Base-by-base conservation (phyloP, 768 basidiomycete species). In the Clitopilus passeckerianus region DNA sequence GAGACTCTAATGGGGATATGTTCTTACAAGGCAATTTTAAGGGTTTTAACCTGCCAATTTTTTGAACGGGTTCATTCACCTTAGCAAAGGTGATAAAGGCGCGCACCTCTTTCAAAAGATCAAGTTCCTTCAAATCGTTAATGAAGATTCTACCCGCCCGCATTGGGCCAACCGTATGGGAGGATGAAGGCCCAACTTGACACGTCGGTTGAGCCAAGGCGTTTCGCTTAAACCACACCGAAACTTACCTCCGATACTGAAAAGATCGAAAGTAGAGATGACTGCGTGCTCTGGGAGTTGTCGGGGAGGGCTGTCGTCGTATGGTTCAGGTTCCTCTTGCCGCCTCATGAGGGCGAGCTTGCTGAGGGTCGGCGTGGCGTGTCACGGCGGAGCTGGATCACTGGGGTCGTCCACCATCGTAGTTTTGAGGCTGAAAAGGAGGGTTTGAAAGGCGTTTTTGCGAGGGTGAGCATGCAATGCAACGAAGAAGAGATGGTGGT, bases 201-300 rank as follows among this genome's bases (percentile, higher is more conserved):
- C 15, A 50, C 8, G 30, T 50, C 20, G 46, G 16, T 18, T 58
- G 56, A 59, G 59, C 61, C 54, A 55, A 59, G 24, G 41, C 43
- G 46, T 2, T 9, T 50, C 46, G 46, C 46, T 50, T 50, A 50
- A 18, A 18, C 34, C 35, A 24, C 35, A 44, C 37, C 18, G 52
- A 53, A 34, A 70, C 85, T 63, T 64, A 89, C 90, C 91, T 60
- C 94, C 94, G 62, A 95, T 90, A 66, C 88, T 91, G 77, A 96
- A 95, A 56, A 96, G 77, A 71, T 97, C 95, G 68, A 95, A 96
- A 0, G 94, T 86, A 1, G 91, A 93, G 57, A 96, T 95, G 63
- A 95, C 94, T 5, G 94, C 94, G 77, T 95, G 93, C 56, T 92
- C 87, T 14, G 84, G 79, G 24, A 76, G 72, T 41, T 72, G 72